Evolutionary conservation across 208 protist species (phyloP), one percentile per base, ranked within the genome.

Genomic region (Trypanosomatidae sp.): DNA sequence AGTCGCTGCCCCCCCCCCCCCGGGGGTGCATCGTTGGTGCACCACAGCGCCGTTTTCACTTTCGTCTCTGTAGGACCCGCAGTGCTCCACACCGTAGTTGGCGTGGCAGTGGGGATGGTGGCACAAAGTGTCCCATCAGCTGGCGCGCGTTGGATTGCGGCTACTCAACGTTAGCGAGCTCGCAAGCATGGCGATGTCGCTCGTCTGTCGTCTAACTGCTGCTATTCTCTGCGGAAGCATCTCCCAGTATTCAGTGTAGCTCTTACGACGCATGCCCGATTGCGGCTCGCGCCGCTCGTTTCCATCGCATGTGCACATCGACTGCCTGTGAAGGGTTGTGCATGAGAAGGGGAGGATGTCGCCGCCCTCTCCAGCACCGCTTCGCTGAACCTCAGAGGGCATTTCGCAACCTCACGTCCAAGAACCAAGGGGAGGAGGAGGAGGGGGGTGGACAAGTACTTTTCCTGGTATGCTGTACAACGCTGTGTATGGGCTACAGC

Each of bases 381-480:
- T 15, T 8, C 36, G 13, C 13, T 17, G 59, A 15, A 10, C 30
- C 36, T 13, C 12, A 47, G 30, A 25, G 30, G 25, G 30, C 36
- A 33, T 25, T 28, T 25, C 8, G 9, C 19, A 6, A 13, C 62
- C 25, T 17, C 13, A 52, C 28, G 9, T 17, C 9, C 1, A 50
- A 64, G 25, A n/a, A 19, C 17, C 66, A 62, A 13, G 49, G 41
- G 4, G 52, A 50, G 36, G 5, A 46, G 47, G 33, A 49, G 36
- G 33, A 60, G 44, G 36, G 5, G 43, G 47, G 33, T 49, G 36
- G 44, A 66, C 47, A 50, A 52, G 7, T 65, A 17, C 62, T 25
- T 71, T 52, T 52, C 60, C 79, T 1, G 62, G 72, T 22, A 62
- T 59, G 41, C 58, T 81, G 1, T 88, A 86, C 73, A 66, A 76